Conservation (phyloP, 1,284 basidiomycete genomes). For the Moesziomyces sp. region DNA sequence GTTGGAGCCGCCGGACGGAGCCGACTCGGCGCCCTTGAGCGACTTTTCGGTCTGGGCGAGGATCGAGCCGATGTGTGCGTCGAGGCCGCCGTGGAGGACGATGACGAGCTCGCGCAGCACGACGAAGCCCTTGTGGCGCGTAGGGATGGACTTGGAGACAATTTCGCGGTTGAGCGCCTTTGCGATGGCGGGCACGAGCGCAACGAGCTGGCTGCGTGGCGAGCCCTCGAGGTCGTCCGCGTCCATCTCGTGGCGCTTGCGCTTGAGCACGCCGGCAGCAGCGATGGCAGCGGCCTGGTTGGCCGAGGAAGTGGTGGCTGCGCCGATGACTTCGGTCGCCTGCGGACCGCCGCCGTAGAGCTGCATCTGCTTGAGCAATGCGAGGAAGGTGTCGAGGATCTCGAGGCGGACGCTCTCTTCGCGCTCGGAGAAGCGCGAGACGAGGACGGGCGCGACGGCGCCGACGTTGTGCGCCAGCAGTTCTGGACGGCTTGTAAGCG, state of each 20-base stretch:
- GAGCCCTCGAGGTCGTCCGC: conserved; percentile 38
- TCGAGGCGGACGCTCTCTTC: conserved; percentile 96
- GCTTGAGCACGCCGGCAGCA: conserved; percentile 64
- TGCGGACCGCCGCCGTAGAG: conserved; percentile 66
- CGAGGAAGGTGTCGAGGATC: conserved; percentile 85
- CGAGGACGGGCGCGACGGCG: conserved; percentile 84
- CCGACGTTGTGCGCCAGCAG: conserved; percentile 82
- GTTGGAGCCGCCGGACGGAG: conserved; percentile 64
- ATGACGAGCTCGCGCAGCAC: conserved; percentile 80
- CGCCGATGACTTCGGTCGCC: conserved; percentile 76
- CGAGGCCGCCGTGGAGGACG: conserved; percentile 84
- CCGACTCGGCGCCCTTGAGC: conserved; percentile 65
- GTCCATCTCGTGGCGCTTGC: conserved; percentile 63
- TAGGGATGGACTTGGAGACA: conserved; percentile 82
- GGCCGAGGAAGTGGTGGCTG: conserved; percentile 28
- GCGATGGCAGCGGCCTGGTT: conserved; percentile 37
- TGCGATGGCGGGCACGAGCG: conserved; percentile 80
- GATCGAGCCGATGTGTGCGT: conserved; percentile 75
- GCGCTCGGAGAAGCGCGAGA: conserved; percentile 90
- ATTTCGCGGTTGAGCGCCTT: conserved; percentile 87
- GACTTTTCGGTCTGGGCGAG: conserved; percentile 68
- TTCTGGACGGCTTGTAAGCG: conserved; percentile 89
- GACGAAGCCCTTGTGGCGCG: conserved; percentile 84
- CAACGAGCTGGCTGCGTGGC: conserved; percentile 67
- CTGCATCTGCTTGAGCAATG: conserved; percentile 81